These are phyloP conservation scores for Macadamia integrifolia DNA, from an alignment of 164 flowering plant genomes.

Conservation along the genomic window DNA sequence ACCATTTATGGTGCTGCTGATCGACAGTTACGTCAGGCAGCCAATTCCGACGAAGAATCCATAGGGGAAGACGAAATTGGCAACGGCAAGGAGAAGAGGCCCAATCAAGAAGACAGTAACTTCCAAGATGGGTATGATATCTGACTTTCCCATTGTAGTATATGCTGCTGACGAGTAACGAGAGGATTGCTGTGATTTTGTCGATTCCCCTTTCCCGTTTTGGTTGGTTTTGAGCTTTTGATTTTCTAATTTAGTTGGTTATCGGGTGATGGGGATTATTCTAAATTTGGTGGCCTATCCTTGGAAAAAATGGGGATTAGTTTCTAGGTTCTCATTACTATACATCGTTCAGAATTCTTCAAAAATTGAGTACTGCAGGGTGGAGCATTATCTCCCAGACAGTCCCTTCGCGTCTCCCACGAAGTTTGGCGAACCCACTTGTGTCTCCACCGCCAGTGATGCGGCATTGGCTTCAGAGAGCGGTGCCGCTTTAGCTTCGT, in stretches of 20 bases:
- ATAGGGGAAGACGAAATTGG: conserved; percentile 11
- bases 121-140: conserved; percentile 47
- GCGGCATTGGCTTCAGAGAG: conserved; percentile 18
- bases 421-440: conserved; percentile 25
- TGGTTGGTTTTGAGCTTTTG: neutral
- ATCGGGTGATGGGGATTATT: neutral
- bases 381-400: conserved; percentile 88
- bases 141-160: neutral
- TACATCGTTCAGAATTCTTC: conserved; percentile 1
- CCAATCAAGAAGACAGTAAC: conserved; percentile 28
- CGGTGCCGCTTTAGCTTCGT: conserved; percentile 7
- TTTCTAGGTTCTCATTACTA: conserved; percentile 3
- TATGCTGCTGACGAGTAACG: neutral
- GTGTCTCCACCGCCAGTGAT: conserved; percentile 23
- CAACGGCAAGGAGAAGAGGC: conserved; percentile 21
- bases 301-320: neutral
- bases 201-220: too few species aligned
- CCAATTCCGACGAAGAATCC: conserved; percentile 13
- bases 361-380: conserved; percentile 20
- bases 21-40: conserved; percentile 25
- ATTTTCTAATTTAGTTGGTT: neutral
- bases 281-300: neutral
- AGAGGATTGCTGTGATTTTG: neutral
- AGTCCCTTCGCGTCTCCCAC: conserved; percentile 83
- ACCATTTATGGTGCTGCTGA: conserved; percentile 13